Evolutionary conservation across 179 eudicot species (phyloP), one percentile per base, ranked within the genome.

Genomic region (Heliamphora pulchella): DNA sequence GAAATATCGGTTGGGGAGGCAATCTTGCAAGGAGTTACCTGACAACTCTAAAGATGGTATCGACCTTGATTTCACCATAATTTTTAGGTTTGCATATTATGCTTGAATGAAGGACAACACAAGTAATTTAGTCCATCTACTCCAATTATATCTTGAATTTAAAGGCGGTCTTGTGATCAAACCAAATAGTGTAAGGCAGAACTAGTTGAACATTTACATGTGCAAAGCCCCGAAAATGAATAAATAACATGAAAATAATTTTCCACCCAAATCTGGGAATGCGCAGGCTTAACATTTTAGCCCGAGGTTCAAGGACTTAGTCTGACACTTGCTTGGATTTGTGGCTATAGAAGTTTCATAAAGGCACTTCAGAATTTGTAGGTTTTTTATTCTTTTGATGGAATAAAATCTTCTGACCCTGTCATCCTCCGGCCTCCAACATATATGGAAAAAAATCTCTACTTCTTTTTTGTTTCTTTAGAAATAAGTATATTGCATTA

Each of bases 1-100:
- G 97, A 92, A 92, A 78, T 92, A 84, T 79, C 89, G 97, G 74
- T 54, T 92, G 84, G 97, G 97, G 78, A 92, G 88, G 86, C 97
- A 90, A 87, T 78, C 93, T 75, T 82, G 83, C 90, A 92, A 90
- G 85, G 97, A 92, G 74, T 81, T 84, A 39, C 81, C 86, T 63
- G 94, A 92, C 31, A 87, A 81, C 83, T 86, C 93, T 61, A 92
- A 92, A 89, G 97, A 91, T 80, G 97, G 97, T 92, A 91, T 31
- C 47, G 11, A 59, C 71, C 57, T 59, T 80, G 46, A 53, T 39
- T 70, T 72, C 73, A 3, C 68, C 14, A 44, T 53, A 46, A 61
- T 53, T 3, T 79, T 31, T 31, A 31, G 31, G 31, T 31, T 31
- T 31, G 31, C 31, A 31, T 0, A 31, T 31, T 31, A 31, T 31